phyloP scores from a whole-genome alignment of 2,329 filamentous ascomycete genomes.

The Alternaria consortialis region DNA sequence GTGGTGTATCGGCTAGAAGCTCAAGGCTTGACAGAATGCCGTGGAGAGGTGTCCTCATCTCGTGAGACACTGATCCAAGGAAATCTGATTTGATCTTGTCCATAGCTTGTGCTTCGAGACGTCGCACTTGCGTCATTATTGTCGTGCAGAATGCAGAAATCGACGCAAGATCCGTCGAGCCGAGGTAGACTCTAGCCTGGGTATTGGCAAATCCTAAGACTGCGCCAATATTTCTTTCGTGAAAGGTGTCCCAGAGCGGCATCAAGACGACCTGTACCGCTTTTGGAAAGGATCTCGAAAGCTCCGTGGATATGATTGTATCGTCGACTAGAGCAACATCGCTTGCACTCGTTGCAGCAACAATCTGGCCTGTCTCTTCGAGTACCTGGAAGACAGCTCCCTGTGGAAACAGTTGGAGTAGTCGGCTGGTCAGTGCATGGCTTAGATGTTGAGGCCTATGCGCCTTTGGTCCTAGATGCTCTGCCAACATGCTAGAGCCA shows the following conservation, averaged over 20 bases:
- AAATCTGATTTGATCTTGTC: slow-evolving; percentile 18
- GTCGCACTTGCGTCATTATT: slow-evolving; percentile 17
- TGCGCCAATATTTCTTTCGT: slow-evolving; percentile 14
- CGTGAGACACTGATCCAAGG: slow-evolving; percentile 15
- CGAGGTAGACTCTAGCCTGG: slow-evolving; percentile 11
- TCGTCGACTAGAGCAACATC: slow-evolving; percentile 2
- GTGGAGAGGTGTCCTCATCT: slow-evolving; percentile 17
- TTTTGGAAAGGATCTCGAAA: slow-evolving; percentile 2
- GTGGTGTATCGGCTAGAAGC: slow-evolving; percentile 9
- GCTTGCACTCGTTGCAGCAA: slow-evolving; percentile 10
- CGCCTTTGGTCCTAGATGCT: slow-evolving; percentile 6
- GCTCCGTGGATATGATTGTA: background rate
- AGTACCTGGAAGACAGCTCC: slow-evolving; percentile 11
- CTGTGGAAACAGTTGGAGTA: slow-evolving; percentile 8
- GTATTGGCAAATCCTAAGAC: slow-evolving; percentile 14
- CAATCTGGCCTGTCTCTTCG: slow-evolving; percentile 2
- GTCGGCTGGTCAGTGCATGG: background rate
- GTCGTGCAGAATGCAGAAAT: slow-evolving; percentile 17
- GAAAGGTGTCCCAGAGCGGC: slow-evolving; percentile 15
- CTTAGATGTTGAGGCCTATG: background rate
- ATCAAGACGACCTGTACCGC: slow-evolving; percentile 12
- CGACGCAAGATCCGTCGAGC: slow-evolving; percentile 13
- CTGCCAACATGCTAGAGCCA: slow-evolving; percentile 9
- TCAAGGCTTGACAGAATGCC: slow-evolving; percentile 13
- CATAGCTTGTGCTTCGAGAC: slow-evolving; percentile 16